Conservation (phyloP, 345 rosid genomes). For the Abelmoschus esculentus region DNA sequence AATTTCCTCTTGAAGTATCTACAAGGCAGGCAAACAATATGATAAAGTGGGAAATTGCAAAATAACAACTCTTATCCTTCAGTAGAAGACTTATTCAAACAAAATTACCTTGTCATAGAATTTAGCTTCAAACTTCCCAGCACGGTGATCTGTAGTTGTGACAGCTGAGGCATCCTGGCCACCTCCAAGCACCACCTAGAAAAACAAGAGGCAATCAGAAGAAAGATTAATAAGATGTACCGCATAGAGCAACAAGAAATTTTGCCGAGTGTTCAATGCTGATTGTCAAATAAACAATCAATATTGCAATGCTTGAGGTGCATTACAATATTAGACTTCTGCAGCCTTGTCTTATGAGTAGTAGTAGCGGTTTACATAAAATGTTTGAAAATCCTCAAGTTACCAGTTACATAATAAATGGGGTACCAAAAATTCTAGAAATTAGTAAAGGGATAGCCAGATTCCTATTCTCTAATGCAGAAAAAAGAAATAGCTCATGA, state of each 20-base stretch:
- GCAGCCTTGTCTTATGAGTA: not conserved
- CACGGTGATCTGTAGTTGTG: conserved; percentile 94
- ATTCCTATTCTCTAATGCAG: not conserved
- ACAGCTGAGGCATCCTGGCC: conserved; percentile 97
- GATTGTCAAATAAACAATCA: not conserved
- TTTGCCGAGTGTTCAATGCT: not conserved
- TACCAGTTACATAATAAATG: not conserved
- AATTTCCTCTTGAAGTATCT: conserved; percentile 86
- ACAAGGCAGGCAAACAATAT: not conserved
- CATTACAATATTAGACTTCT: not conserved
- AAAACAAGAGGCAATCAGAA: not conserved
- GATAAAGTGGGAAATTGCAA: not conserved
- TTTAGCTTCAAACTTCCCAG: conserved; percentile 97
- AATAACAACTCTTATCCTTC: not conserved
- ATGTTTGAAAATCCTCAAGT: not conserved
- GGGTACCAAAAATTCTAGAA: not conserved
- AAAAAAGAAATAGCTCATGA: not conserved
- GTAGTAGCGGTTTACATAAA: not conserved
- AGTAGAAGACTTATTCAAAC: not conserved
- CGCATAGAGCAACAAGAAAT: too few relatives aligned
- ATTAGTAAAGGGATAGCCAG: not conserved
- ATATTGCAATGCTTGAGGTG: not conserved
- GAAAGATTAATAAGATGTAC: not conserved
- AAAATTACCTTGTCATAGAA: conserved; percentile 65
- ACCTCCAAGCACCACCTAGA: conserved; percentile 95